phyloP scores from a whole-genome alignment of 306 rosid species.

The Dalbergia oliveri region DNA sequence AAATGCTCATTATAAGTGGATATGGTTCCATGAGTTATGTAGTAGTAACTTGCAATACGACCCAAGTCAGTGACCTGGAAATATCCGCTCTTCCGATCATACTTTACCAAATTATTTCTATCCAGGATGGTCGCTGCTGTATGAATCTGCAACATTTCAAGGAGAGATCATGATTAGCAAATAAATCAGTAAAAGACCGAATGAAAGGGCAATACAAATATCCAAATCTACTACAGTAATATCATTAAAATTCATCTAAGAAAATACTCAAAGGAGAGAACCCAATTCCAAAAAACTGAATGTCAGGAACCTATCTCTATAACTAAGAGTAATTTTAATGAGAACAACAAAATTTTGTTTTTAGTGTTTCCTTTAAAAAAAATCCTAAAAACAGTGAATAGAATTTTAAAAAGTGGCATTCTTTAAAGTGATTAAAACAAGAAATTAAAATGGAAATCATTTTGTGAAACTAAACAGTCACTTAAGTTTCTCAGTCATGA shows the following conservation, averaged over 20 bases:
- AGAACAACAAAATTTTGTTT: no score
- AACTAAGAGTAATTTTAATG: not conserved
- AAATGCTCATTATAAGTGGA: constrained; percentile 92
- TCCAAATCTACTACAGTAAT: constrained; percentile 3
- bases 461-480: not conserved
- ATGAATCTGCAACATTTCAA: constrained; percentile 75
- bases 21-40: constrained; percentile 93
- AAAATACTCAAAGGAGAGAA: constrained; percentile 17
- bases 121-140: constrained; percentile 89
- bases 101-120: constrained; percentile 87
- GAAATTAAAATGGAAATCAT: no score
- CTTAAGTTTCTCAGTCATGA: not conserved
- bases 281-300: not conserved
- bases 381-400: no score
- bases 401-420: no score
- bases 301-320: not conserved
- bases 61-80: constrained; percentile 98
- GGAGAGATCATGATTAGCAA: constrained; percentile 35
- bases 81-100: constrained; percentile 95
- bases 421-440: not conserved
- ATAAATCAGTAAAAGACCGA: not conserved
- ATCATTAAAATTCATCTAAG: constrained; percentile 26
- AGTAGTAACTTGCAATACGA: constrained; percentile 95
- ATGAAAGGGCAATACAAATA: not conserved
- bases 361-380: not conserved